Percentiles rank a stretch among this genome's conserved stretches.
phyloP scores from a whole-genome alignment of 768 basidiomycete genomes.

The Leucocoprinus birnbaumii region DNA sequence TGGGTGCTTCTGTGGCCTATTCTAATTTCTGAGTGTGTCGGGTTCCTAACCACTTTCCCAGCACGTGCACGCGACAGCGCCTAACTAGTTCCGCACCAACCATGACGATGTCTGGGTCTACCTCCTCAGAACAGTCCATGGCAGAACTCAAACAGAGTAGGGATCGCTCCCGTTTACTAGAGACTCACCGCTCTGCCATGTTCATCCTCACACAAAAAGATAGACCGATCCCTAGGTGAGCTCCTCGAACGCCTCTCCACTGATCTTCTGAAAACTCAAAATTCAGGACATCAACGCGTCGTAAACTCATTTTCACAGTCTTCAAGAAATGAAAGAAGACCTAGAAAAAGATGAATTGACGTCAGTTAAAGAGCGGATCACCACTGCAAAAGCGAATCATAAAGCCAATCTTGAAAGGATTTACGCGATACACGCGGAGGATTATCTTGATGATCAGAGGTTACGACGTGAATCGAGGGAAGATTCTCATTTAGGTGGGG shows the following conservation, averaged over 20 bases:
- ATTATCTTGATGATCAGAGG: constrained; percentile 9
- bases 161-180: not conserved
- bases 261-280: not conserved
- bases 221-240: constrained; percentile 17
- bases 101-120: not conserved
- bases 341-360: constrained; percentile 1
- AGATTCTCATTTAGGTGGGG: not conserved
- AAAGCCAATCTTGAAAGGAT: constrained; percentile 3
- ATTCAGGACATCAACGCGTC: not conserved
- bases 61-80: too few species aligned
- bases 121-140: not conserved
- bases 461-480: constrained; percentile 4
- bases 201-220: constrained; percentile 20
- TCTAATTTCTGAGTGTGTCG: too few species aligned
- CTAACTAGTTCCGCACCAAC: too few species aligned
- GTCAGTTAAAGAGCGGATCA: constrained; percentile 5
- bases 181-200: constrained; percentile 15
- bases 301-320: not conserved
- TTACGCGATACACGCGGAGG: constrained; percentile 3
- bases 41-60: too few species aligned
- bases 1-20: too few species aligned
- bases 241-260: not conserved
- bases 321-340: constrained; percentile 10
- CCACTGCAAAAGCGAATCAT: not conserved
- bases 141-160: not conserved